These are phyloP conservation scores for Adansonia rubrostipa DNA, from an alignment of 441 rosid genomes.

Conservation along the genomic window DNA sequence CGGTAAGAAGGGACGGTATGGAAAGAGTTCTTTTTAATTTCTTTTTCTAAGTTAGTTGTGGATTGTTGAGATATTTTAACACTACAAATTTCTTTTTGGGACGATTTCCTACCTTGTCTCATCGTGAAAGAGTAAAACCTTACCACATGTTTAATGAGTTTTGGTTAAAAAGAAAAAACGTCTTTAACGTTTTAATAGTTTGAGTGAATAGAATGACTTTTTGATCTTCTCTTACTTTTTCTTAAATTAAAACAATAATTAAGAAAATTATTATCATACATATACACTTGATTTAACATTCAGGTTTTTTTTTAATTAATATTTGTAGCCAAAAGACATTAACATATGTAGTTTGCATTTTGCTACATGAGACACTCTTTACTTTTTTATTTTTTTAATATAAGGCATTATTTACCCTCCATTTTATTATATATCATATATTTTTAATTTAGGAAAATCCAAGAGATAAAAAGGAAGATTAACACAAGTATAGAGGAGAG, in stretches of 20 bases:
- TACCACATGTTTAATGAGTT: not conserved
- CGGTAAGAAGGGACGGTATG: not conserved
- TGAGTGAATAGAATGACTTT: not conserved
- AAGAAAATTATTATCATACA: not conserved
- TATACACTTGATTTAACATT: not conserved
- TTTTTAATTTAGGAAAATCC: not conserved
- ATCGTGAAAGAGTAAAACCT: not conserved
- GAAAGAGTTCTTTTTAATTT: not conserved
- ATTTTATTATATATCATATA: not conserved
- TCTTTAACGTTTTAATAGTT: not conserved
- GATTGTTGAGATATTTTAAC: not conserved
- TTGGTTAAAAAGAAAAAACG: not conserved
- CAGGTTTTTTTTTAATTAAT: not conserved
- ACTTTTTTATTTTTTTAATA: not conserved
- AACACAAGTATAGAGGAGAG: constrained; percentile 3
- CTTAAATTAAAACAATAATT: not conserved
- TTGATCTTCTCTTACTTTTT: constrained; percentile 5
- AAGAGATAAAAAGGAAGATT: not conserved
- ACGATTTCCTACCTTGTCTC: not conserved
- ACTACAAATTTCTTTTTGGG: not conserved
- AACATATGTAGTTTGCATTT: not conserved
- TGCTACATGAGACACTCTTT: not conserved
- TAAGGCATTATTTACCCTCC: not conserved
- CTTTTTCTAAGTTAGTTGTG: not conserved
- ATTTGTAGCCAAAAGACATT: not conserved